phyloP scores from a whole-genome alignment of 768 basidiomycete species.

The Phallus indusiatus region DNA sequence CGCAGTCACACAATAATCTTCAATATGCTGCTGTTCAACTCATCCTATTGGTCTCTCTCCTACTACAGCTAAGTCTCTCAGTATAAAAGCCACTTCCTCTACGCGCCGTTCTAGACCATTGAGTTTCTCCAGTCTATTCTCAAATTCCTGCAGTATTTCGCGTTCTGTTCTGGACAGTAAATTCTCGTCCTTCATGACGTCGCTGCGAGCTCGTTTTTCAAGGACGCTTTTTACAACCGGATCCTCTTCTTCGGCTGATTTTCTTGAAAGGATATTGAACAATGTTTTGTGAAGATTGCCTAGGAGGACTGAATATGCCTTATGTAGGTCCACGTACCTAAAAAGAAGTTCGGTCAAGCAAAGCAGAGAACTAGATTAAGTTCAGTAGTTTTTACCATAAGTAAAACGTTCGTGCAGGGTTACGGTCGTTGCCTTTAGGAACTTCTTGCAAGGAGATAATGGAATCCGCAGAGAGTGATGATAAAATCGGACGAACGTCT shows the following conservation, averaged over 20 bases:
- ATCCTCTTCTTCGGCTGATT: slow-evolving; percentile 64
- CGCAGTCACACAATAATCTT: background rate
- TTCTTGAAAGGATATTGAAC: slow-evolving; percentile 71
- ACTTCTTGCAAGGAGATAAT: slow-evolving; percentile 90
- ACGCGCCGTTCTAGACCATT: slow-evolving; percentile 75
- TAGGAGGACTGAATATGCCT: slow-evolving; percentile 72
- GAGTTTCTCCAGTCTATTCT: slow-evolving; percentile 63
- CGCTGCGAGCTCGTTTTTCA: slow-evolving; percentile 70
- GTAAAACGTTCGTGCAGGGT: slow-evolving; percentile 82
- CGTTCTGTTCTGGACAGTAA: slow-evolving; percentile 68
- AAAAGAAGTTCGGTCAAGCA: slow-evolving; percentile 14
- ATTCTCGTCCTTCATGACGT: slow-evolving; percentile 69
- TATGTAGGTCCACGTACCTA: slow-evolving; percentile 84
- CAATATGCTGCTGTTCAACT: background rate
- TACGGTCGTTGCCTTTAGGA: slow-evolving; percentile 82
- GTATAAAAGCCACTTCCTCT: slow-evolving; percentile 82
- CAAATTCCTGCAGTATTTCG: slow-evolving; percentile 64
- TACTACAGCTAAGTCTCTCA: slow-evolving; percentile 56
- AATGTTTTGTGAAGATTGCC: slow-evolving; percentile 81
- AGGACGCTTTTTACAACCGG: slow-evolving; percentile 61
- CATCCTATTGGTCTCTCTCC: slow-evolving; percentile 1
- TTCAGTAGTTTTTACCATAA: slow-evolving; percentile 53
- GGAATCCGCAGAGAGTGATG: slow-evolving; percentile 69
- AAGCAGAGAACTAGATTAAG: background rate
- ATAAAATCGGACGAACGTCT: slow-evolving; percentile 73